These are phyloP conservation scores for Pulveroboletus sp. DNA, from an alignment of 768 basidiomycete species.

Conservation along the genomic window DNA sequence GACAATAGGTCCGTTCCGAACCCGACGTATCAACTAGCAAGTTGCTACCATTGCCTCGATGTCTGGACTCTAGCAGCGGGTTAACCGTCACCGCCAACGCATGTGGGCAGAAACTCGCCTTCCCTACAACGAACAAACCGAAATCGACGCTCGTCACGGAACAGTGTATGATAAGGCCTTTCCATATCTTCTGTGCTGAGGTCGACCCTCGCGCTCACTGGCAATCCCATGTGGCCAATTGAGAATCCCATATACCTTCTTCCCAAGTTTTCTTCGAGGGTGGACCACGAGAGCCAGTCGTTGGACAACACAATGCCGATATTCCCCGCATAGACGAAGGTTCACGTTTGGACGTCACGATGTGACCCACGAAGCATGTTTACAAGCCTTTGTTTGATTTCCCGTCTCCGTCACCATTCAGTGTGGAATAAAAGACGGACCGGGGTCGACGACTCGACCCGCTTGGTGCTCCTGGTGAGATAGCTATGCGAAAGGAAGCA, in stretches of 20 bases:
- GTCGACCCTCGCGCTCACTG: neutral
- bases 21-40: neutral
- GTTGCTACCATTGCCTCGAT: neutral
- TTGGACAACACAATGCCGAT: neutral
- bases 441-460: neutral
- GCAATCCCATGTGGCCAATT: neutral
- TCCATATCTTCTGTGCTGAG: neutral
- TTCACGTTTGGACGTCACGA: neutral
- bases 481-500: neutral
- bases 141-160: neutral
- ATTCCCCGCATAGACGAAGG: neutral
- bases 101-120: neutral
- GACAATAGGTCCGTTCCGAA: too few relatives aligned
- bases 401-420: neutral
- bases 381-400: neutral
- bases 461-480: neutral
- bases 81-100: neutral
- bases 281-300: slow-evolving; percentile 1
- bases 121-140: neutral
- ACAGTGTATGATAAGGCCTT: neutral
- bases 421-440: neutral
- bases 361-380: slow-evolving; percentile 10
- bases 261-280: neutral
- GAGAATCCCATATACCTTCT: neutral
- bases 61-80: neutral